Percentiles rank a stretch among this genome's conserved stretches.
Evolutionary conservation across 495 filamentous ascomycete genomes (phyloP).

Genomic region (Trichoderma erinaceum): DNA sequence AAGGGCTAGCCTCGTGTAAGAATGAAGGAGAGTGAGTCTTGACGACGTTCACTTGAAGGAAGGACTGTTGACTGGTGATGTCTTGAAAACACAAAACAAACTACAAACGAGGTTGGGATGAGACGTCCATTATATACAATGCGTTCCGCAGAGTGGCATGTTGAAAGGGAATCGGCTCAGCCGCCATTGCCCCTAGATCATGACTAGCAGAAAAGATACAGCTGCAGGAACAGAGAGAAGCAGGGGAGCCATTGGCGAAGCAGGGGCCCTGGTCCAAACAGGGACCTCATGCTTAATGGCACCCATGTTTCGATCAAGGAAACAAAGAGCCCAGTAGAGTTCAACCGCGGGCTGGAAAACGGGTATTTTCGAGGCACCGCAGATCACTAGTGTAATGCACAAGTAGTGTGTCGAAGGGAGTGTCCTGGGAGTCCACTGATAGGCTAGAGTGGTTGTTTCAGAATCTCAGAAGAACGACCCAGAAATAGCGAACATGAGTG

Average conservation of each 20-base stretch:
- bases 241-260: constrained; percentile 10
- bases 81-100: constrained; percentile 18
- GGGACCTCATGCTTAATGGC: neutral
- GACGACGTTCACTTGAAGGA: constrained; percentile 26
- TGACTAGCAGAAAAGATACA: neutral
- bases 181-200: neutral
- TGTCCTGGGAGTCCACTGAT: constrained; percentile 4
- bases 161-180: neutral
- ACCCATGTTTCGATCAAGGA: constrained; percentile 5
- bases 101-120: neutral
- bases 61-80: constrained; percentile 20
- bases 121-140: constrained; percentile 6
- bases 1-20: constrained; percentile 30
- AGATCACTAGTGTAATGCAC: neutral
- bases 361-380: constrained; percentile 6
- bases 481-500: neutral
- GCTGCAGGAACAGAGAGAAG: constrained; percentile 12
- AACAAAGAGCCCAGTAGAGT: constrained; percentile 12
- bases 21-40: constrained; percentile 27
- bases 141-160: neutral
- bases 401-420: neutral
- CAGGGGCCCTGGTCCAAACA: constrained; percentile 2
- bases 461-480: neutral
- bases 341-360: neutral
- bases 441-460: constrained; percentile 10